phyloP scores from a whole-genome alignment of 176 grass and related monocot genomes.

The Poa pratensis region DNA sequence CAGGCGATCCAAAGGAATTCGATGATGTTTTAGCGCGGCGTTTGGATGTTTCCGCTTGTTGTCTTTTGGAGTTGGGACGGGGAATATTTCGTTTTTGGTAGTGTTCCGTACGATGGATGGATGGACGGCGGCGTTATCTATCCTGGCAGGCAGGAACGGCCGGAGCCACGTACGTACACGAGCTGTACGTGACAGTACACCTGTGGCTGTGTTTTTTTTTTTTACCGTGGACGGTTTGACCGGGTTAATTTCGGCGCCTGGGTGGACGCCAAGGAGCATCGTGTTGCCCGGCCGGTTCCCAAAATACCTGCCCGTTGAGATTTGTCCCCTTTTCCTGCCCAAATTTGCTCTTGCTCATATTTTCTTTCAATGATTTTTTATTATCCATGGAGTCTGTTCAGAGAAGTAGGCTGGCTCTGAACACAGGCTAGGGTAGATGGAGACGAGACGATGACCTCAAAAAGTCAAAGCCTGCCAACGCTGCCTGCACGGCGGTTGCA shows the following conservation, averaged over 20 bases:
- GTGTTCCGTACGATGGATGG: conserved; percentile 22
- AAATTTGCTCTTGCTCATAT: not conserved
- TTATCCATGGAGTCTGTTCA: not conserved
- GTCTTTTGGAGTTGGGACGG: too few relatives aligned
- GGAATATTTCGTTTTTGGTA: not conserved
- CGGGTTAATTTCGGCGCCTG: not conserved
- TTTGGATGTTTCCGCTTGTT: too few relatives aligned
- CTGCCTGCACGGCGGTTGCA: too few relatives aligned
- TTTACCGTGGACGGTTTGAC: not conserved
- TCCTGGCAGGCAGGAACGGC: not conserved
- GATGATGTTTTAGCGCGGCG: too few relatives aligned
- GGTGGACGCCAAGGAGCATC: not conserved
- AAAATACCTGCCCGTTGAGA: conserved; percentile 5
- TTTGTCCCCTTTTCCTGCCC: not conserved
- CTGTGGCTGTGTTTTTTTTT: not conserved
- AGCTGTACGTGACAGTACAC: conserved; percentile 2
- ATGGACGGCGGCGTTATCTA: not conserved
- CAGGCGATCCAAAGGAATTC: not conserved
- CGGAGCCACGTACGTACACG: not conserved
- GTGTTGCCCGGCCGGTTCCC: not conserved
- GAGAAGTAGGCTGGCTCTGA: not conserved
- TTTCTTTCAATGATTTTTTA: too few relatives aligned
- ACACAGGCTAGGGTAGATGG: not conserved
- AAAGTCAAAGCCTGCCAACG: too few relatives aligned
- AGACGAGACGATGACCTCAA: too few relatives aligned